These are phyloP conservation scores for Hymenoscyphus fructigenus DNA, from an alignment of 2,329 filamentous ascomycete genomes.

Conservation along the genomic window DNA sequence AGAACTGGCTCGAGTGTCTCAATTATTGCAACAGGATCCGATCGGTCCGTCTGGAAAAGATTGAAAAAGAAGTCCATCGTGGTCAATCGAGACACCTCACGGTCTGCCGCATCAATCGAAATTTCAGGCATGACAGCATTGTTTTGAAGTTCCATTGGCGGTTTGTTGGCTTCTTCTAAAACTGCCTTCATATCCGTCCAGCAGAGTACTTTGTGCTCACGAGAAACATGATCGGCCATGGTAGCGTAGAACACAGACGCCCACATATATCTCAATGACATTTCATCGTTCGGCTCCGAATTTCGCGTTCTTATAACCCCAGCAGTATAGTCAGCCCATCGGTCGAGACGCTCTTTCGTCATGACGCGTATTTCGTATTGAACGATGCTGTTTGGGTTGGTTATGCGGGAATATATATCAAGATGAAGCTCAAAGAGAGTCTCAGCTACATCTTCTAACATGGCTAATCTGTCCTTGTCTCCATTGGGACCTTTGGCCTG, in stretches of 20 bases:
- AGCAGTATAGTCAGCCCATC: conserved; percentile 59
- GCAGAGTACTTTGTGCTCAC: conserved; percentile 60
- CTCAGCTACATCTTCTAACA: conserved; percentile 53
- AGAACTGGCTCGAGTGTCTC: conserved; percentile 90
- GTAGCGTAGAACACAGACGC: conserved; percentile 61
- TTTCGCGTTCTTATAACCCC: conserved; percentile 44
- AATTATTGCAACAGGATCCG: conserved; percentile 80
- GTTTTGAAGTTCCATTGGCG: conserved; percentile 68
- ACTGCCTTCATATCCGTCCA: conserved; percentile 61
- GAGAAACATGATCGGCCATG: conserved; percentile 52
- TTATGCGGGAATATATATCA: conserved; percentile 63
- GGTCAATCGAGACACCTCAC: conserved; percentile 86
- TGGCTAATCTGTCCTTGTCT: conserved; percentile 35
- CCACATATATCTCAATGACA: conserved; percentile 65
- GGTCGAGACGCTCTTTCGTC: conserved; percentile 57
- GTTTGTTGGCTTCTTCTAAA: conserved; percentile 48
- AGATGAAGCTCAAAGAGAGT: conserved; percentile 66
- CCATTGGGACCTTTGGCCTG: conserved; percentile 5
- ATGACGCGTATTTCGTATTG: conserved; percentile 48
- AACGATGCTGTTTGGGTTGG: conserved; percentile 57
- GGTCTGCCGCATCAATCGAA: conserved; percentile 78
- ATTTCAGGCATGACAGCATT: conserved; percentile 87
- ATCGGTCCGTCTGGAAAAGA: conserved; percentile 79
- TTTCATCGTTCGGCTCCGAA: conserved; percentile 35
- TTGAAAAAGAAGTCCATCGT: conserved; percentile 96